These are phyloP conservation scores for Lentinula sp. DNA, from an alignment of 768 basidiomycete species.

Conservation along the genomic window DNA sequence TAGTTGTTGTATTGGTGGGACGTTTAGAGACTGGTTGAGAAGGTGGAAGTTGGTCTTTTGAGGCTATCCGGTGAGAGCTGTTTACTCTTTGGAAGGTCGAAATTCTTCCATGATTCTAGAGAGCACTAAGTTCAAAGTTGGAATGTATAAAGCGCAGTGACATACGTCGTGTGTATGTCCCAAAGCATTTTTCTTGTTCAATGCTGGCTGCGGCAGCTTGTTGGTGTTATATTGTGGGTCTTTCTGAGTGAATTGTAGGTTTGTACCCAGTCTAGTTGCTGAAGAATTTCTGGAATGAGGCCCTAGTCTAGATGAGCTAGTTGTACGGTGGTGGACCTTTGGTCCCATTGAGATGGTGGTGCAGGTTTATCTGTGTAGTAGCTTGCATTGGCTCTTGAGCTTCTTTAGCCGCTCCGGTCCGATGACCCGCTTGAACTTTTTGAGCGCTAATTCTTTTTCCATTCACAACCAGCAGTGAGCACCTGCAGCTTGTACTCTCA, in stretches of 20 bases:
- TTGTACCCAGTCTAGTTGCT: slow-evolving; percentile 49
- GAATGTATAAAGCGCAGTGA: slow-evolving; percentile 12
- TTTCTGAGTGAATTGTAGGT: slow-evolving; percentile 66
- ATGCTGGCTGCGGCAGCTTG: slow-evolving; percentile 33
- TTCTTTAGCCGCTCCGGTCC: neutral
- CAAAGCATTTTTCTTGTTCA: slow-evolving; percentile 40
- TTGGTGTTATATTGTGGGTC: slow-evolving; percentile 32
- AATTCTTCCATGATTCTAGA: slow-evolving; percentile 21
- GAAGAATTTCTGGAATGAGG: slow-evolving; percentile 63
- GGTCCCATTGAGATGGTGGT: slow-evolving; percentile 16
- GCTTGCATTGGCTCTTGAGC: neutral
- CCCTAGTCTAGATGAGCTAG: slow-evolving; percentile 40
- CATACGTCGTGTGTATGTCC: slow-evolving; percentile 36
- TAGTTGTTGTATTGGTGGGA: slow-evolving; percentile 13
- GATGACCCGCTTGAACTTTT: neutral
- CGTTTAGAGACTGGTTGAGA: slow-evolving; percentile 15
- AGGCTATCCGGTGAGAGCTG: slow-evolving; percentile 30
- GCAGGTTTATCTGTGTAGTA: slow-evolving; percentile 17
- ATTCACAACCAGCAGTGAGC: slow-evolving; percentile 3
- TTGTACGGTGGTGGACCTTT: slow-evolving; percentile 28
- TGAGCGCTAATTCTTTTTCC: slow-evolving; percentile 8
- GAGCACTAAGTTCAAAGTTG: slow-evolving; percentile 11
- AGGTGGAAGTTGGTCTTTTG: slow-evolving; percentile 19
- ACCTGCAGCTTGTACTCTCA: neutral
- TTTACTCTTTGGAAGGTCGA: slow-evolving; percentile 21